Percentiles rank a stretch among this genome's conserved stretches.
phyloP scores from a whole-genome alignment of 2,329 filamentous ascomycete genomes.

The Scytalidium lignicola region DNA sequence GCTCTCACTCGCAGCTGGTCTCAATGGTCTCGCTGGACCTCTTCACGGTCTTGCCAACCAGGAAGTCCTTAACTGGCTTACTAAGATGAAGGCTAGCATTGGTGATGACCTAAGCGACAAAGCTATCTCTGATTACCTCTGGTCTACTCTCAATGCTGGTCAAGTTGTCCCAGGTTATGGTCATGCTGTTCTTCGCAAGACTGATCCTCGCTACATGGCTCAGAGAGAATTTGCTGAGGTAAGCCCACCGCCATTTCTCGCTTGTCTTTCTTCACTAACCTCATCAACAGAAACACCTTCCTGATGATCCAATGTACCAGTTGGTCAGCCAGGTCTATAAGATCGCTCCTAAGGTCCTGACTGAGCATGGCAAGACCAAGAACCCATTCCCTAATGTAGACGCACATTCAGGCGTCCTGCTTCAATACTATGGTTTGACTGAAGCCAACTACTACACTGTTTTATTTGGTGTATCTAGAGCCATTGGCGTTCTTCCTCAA shows the following conservation, averaged over 20 bases:
- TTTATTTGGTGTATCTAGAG: conserved; percentile 96
- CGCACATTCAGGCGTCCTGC: conserved; percentile 96
- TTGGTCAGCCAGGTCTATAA: conserved; percentile 99
- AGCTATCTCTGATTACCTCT: conserved; percentile 97
- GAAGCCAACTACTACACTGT: conserved; percentile 99
- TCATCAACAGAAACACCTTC: conserved; percentile 62
- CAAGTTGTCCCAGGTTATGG: conserved; percentile 98
- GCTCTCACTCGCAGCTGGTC: conserved; percentile 91
- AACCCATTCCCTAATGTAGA: conserved; percentile 99
- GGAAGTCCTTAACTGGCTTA: conserved; percentile 98
- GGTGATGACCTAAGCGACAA: conserved; percentile 94
- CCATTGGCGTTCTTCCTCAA: conserved; percentile 97
- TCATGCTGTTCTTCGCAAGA: conserved; percentile 99
- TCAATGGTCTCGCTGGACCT: conserved; percentile 96
- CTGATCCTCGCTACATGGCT: conserved; percentile 96
- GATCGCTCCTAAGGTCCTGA: conserved; percentile 95
- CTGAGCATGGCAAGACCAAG: conserved; percentile 99
- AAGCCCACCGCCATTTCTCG: conserved; percentile 36
- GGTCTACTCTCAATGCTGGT: conserved; percentile 91
- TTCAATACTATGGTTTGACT: conserved; percentile 98
- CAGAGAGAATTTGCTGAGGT: conserved; percentile 84
- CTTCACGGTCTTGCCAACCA: conserved; percentile 99
- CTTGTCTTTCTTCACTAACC: conserved; percentile 26
- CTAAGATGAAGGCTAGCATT: conserved; percentile 94
- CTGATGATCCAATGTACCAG: conserved; percentile 99